Base-by-base conservation (phyloP, 225 moss, liverwort and hornwort species). In the Antitrichia curtipendula region DNA sequence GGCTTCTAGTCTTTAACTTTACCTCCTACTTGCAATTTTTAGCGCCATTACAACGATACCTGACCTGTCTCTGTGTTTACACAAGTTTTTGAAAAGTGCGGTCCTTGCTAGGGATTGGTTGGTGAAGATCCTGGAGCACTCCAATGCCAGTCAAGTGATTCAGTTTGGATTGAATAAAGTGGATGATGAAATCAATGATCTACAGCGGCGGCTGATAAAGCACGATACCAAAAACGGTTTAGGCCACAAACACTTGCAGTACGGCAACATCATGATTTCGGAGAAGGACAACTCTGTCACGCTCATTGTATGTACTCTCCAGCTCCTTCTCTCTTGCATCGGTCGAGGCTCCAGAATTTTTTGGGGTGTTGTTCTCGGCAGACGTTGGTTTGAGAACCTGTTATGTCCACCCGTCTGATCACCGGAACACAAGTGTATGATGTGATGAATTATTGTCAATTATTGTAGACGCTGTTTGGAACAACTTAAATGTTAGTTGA, bases 201-300 rank as follows among this genome's bases (percentile, higher is more conserved):
- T 97, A n/a, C 93, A 96, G 87, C 93, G 90, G 78, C 91, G 89
- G 77, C 60, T 95, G 64, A 86, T 88, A 70, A 93, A 91, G 60
- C 86, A 91, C 17, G 95, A 91, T 21, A 91, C 94, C 15, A 86
- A 63, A 58, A 88, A 97, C 58, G 99, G 99, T 40, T 99, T 96
- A 68, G 96, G 99, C 85, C 99, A 99, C 85, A 99, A 99, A 63
- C 97, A 99, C 84, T 92, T 99, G 84, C 99, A 99, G 50, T 97
- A 99, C 72, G 99, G 99, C 75, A 99, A 99, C 69, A 88, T 99
- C 78, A 97, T 99, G 97, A 85, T 97, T 72, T 95, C 96, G 40
- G 97, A 99, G 88, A 94, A 93, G 29, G 95, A 97, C 60, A 76
- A 87, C 54, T 89, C 91, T 65, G 78, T 97, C 62, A 99, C 99